Conservation (phyloP, 192 early-diverging fungal species). For the Podila clonocystis region DNA sequence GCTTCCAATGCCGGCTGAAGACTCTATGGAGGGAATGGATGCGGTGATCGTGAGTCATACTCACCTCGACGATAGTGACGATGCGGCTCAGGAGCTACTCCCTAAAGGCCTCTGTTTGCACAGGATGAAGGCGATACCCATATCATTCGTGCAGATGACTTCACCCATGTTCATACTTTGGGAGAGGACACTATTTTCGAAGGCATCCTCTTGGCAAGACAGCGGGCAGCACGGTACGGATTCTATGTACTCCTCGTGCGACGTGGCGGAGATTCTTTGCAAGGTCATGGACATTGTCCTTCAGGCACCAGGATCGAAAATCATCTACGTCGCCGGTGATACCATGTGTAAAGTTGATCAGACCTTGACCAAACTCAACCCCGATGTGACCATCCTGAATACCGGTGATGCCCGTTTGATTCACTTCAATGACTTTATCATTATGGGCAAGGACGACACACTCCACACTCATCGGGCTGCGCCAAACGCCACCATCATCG, state of each 20-base stretch:
- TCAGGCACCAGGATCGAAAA: conserved; percentile 4
- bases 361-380: conserved; percentile 14
- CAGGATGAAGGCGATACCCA: conserved; percentile 12
- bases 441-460: conserved; percentile 19
- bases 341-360: conserved; percentile 5
- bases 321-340: conserved; percentile 12
- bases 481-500: conserved; percentile 12
- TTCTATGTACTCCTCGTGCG: neutral
- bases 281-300: conserved; percentile 16
- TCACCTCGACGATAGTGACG: conserved; percentile 13
- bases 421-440: neutral
- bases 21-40: conserved; percentile 5
- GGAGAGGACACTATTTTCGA: too few species aligned
- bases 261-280: neutral
- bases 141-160: conserved; percentile 4
- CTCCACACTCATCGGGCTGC: conserved; percentile 11
- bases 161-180: too few species aligned
- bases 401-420: conserved; percentile 7
- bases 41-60: conserved; percentile 16
- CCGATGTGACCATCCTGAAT: conserved; percentile 16
- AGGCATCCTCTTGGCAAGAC: too few species aligned
- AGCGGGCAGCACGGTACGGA: conserved; percentile 7
- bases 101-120: conserved; percentile 7
- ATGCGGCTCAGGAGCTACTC: conserved; percentile 8
- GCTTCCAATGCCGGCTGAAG: conserved; percentile 6